Conservation (phyloP, 202 grass and related monocot genomes). For the Hordeum pubiflorum region DNA sequence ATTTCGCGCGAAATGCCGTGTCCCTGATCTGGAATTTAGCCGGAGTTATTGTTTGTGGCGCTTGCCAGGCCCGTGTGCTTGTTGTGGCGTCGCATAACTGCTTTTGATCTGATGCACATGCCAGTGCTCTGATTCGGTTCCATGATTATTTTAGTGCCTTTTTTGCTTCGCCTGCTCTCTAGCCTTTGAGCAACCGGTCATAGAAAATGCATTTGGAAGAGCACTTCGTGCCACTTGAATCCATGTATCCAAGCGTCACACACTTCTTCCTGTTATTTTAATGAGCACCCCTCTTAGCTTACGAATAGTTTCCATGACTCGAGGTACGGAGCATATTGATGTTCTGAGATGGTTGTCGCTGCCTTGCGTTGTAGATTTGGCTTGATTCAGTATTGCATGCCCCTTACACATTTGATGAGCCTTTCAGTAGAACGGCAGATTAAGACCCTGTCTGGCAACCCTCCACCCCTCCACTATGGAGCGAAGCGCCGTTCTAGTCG, state of each 20-base stretch:
- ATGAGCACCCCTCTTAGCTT: not conserved
- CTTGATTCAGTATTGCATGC: not conserved
- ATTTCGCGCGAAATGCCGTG: not conserved
- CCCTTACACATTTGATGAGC: not conserved
- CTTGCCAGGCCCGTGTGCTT: not conserved
- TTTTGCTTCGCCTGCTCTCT: not conserved
- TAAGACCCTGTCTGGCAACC: not conserved
- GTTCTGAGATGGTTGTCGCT: not conserved
- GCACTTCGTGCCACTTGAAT: not conserved
- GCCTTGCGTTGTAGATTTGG: not conserved
- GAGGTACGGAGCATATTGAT: not conserved
- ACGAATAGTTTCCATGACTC: not conserved
- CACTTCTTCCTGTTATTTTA: not conserved
- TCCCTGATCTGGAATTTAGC: not conserved
- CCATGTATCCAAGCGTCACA: not conserved
- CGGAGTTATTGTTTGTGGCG: not conserved
- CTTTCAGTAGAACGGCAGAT: not conserved
- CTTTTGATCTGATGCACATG: not conserved
- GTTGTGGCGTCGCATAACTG: not conserved
- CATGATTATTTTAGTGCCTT: not conserved
- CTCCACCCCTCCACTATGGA: too few relatives aligned
- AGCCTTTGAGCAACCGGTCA: not conserved
- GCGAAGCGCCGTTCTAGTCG: too few relatives aligned
- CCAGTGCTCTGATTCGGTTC: not conserved
- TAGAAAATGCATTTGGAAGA: not conserved